Evolutionary conservation across 257 asterid genomes (phyloP).

Genomic region (Primulina huaijiensis): DNA sequence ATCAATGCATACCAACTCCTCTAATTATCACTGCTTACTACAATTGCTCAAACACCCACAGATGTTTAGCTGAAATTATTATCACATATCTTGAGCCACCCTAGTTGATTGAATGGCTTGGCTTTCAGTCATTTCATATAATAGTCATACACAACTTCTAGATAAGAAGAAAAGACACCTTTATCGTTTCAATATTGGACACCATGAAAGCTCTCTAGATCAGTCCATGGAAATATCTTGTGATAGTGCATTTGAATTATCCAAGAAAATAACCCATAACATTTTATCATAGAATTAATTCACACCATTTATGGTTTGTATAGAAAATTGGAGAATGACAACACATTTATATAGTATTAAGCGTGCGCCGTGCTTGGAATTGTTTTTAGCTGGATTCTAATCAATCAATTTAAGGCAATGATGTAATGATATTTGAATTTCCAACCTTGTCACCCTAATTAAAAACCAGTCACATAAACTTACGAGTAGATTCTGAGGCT

Average conservation of each 20-base stretch:
- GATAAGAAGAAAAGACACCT: no score
- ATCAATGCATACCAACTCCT: not conserved
- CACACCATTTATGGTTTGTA: not conserved
- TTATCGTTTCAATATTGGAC: not conserved
- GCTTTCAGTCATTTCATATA: not conserved
- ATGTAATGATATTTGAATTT: conserved; percentile 16
- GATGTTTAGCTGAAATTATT: conserved; percentile 13
- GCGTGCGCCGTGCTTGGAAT: not conserved
- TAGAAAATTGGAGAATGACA: not conserved
- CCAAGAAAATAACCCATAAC: not conserved
- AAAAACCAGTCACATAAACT: conserved; percentile 29
- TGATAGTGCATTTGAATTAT: not conserved
- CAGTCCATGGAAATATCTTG: not conserved
- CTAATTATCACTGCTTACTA: conserved; percentile 4
- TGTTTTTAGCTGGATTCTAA: not conserved
- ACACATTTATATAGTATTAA: not conserved
- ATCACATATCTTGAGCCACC: not conserved
- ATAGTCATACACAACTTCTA: no score
- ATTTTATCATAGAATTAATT: no score
- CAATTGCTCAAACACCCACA: not conserved
- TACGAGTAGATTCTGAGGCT: conserved; percentile 95
- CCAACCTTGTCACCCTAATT: conserved; percentile 10
- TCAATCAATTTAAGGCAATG: conserved; percentile 5
- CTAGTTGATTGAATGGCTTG: not conserved
- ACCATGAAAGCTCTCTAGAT: not conserved